Base-by-base conservation (phyloP, 164 flowering plant species). In the Vitis riparia region DNA sequence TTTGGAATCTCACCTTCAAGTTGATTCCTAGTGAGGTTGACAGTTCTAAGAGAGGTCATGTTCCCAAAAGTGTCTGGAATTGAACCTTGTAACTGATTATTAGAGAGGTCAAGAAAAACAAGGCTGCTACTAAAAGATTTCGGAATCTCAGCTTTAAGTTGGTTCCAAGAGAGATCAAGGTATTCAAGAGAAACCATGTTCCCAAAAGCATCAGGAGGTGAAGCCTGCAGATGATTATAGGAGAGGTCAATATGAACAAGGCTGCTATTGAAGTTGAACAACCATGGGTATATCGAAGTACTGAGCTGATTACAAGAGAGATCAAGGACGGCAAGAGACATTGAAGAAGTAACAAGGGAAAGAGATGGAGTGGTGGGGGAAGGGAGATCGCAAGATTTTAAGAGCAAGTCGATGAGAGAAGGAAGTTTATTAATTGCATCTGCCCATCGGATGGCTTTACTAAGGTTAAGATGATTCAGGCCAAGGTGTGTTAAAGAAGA, bases 21-120 rank as follows among this genome's bases (percentile, higher is more conserved):
- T 2, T 47, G 29, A 61, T 75, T 71, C 10, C 10, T 0, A 3
- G 37, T 14, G 3, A 73, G 74, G 27, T 48, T 27, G n/a, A 77
- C 70, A 30, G 51, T 5, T 27, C n/a, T 55, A 10, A 77, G 72
- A n/a, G 65, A 66, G 16, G 4, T 51, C 60, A 65, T 49, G 55
- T 75, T 67, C n/a, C 58, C 37, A 19, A 78, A 59, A 9, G 53
- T 61, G 48, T 57, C 56, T 7, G 78, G 69, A 23, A 78, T 65
- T 1, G 30, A 27, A 3, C 68, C 81, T 59, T 59, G 29, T 10
- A 74, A 48, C 11, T 44, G 2, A 50, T 71, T 73, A 32, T 32
- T 32, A 32, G 44, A 32, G 44, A 32, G 44, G 7, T 32, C 44
- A 32, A 32, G 44, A 32, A 32, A 32, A 32, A 32, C 7, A 32